phyloP scores from a whole-genome alignment of 2,329 filamentous ascomycete species.

The Fusarium falciforme region DNA sequence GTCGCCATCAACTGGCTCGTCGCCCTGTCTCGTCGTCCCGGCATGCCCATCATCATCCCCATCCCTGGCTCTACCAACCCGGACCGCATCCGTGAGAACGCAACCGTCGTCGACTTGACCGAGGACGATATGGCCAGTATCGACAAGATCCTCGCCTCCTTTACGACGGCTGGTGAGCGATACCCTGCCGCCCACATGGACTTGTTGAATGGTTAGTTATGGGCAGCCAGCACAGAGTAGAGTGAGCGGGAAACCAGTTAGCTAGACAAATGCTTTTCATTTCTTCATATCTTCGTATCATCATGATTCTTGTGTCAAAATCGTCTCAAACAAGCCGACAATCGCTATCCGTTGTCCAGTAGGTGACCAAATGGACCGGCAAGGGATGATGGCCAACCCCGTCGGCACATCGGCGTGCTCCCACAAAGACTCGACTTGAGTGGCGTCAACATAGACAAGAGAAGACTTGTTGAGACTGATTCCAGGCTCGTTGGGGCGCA shows the following conservation, averaged over 20 bases:
- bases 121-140: conserved; percentile 64
- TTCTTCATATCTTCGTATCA: conserved; percentile 19
- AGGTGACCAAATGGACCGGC: conserved; percentile 51
- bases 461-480: conserved; percentile 39
- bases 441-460: conserved; percentile 48
- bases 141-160: conserved; percentile 59
- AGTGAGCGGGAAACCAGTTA: background rate
- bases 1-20: conserved; percentile 74
- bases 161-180: conserved; percentile 60
- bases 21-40: conserved; percentile 60
- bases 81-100: conserved; percentile 71
- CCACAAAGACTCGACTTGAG: conserved; percentile 33
- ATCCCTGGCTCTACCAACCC: conserved; percentile 73
- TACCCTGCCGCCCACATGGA: conserved; percentile 53
- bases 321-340: conserved; percentile 49
- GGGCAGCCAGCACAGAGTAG: background rate
- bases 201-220: conserved; percentile 33
- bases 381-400: conserved; percentile 48
- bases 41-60: conserved; percentile 69
- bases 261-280: conserved; percentile 5
- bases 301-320: conserved; percentile 19
- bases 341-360: conserved; percentile 47
- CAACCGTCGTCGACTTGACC: conserved; percentile 59
- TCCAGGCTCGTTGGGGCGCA: conserved; percentile 26
- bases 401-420: background rate